Conservation (phyloP, 805 yeast genomes). For the Candida succiphila region DNA sequence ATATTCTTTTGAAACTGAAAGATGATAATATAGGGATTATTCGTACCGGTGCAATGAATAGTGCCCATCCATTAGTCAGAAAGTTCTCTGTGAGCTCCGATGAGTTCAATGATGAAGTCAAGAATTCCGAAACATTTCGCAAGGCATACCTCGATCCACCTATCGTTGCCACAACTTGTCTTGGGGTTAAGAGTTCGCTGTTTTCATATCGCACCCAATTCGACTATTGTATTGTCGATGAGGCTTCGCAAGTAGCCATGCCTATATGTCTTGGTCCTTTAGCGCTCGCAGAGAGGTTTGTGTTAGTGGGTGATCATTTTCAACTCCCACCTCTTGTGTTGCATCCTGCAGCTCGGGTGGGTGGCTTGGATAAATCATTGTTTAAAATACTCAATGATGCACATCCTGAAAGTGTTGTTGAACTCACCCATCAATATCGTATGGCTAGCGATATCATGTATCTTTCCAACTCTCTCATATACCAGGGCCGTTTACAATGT, state of each 20-base stretch:
- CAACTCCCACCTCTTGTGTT: constrained; percentile 87
- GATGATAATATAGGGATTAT: constrained; percentile 38
- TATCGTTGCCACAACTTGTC: constrained; percentile 83
- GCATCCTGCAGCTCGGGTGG: constrained; percentile 50
- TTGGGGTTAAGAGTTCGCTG: constrained; percentile 59
- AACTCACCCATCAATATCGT: constrained; percentile 75
- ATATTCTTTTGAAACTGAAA: constrained; percentile 66
- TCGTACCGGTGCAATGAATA: constrained; percentile 53
- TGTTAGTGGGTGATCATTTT: constrained; percentile 93
- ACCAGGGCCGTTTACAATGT: constrained; percentile 66
- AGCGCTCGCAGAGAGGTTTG: constrained; percentile 63
- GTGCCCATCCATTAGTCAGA: constrained; percentile 54
- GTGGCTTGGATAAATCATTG: constrained; percentile 65
- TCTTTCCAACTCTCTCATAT: constrained; percentile 70
- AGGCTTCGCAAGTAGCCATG: constrained; percentile 90
- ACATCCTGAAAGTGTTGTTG: constrained; percentile 69
- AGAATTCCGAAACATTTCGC: constrained; percentile 34
- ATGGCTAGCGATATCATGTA: constrained; percentile 88
- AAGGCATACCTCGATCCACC: constrained; percentile 42
- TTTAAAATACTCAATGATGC: constrained; percentile 65
- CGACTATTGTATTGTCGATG: constrained; percentile 93
- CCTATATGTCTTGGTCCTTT: constrained; percentile 90
- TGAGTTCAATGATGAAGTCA: constrained; percentile 13
- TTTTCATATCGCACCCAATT: constrained; percentile 47
- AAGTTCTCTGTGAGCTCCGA: constrained; percentile 39